These are phyloP conservation scores for Pelagophyceae sp. DNA, from an alignment of 352 stramenopile species.

Conservation along the genomic window DNA sequence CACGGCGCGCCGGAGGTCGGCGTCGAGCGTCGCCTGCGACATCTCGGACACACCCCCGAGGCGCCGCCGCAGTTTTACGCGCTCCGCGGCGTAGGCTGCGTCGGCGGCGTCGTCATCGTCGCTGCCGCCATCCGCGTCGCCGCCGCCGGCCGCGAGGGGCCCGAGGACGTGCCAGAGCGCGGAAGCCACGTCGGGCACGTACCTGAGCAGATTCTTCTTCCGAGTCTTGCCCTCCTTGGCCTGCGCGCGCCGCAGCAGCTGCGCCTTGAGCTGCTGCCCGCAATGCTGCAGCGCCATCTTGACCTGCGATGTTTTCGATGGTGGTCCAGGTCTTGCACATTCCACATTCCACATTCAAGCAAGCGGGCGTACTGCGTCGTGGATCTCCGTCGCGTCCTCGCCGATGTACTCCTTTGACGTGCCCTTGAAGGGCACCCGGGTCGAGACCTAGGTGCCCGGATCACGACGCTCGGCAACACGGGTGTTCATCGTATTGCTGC, in stretches of 20 bases:
- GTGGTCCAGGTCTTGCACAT: too few relatives aligned
- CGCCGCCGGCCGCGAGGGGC: neutral
- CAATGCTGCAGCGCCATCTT: constrained; percentile 61
- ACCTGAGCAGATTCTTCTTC: constrained; percentile 46
- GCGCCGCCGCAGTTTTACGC: neutral
- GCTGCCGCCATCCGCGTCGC: neutral
- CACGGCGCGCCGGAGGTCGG: neutral
- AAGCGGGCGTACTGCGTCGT: too few relatives aligned
- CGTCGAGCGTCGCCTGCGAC: neutral
- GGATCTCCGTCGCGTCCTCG: constrained; percentile 70
- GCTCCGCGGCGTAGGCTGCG: neutral
- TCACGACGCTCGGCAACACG: too few relatives aligned
- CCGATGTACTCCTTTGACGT: constrained; percentile 80
- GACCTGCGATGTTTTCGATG: too few relatives aligned
- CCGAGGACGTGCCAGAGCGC: constrained; percentile 48
- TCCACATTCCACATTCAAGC: too few relatives aligned
- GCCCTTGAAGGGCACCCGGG: constrained; percentile 78
- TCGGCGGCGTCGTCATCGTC: neutral
- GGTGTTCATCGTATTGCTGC: too few relatives aligned
- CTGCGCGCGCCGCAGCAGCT: constrained; percentile 48
- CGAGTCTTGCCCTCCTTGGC: constrained; percentile 50
- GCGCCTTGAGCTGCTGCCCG: constrained; percentile 47
- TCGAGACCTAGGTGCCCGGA: too few relatives aligned
- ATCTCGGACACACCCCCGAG: neutral
- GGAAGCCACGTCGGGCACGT: constrained; percentile 51